A percentile compares a stretch with the other conserved stretches of the same genome.
Conservation (phyloP, 306 rosid genomes). For the Cicer pinnatifidum region DNA sequence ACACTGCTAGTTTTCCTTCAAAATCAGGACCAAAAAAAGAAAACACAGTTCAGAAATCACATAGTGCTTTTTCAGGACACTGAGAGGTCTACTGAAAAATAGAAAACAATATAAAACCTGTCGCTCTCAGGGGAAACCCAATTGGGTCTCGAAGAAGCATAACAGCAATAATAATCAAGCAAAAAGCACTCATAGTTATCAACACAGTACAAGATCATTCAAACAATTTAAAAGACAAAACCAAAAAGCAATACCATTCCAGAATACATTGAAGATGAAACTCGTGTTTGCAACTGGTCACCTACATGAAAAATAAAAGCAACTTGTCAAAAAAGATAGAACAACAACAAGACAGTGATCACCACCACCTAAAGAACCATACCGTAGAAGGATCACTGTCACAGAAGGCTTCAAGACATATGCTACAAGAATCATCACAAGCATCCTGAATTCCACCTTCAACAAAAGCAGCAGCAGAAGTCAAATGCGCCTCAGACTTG, state of each 20-base stretch:
- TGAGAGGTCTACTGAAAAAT: constrained; percentile 4
- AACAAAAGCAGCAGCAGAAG: constrained; percentile 93
- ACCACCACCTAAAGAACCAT: constrained; percentile 1
- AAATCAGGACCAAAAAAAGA: neutral
- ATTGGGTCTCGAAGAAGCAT: constrained; percentile 9
- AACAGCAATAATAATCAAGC: constrained; percentile 27
- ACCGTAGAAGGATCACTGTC: constrained; percentile 96
- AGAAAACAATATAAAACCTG: neutral
- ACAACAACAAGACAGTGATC: constrained; percentile 23
- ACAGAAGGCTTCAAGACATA: constrained; percentile 84
- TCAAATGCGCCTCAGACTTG: constrained; percentile 75
- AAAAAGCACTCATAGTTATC: constrained; percentile 20
- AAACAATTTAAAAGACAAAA: constrained; percentile 28
- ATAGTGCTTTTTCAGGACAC: constrained; percentile 7
- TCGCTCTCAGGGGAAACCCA: constrained; percentile 20
- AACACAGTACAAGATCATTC: constrained; percentile 1
- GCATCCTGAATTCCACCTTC: constrained; percentile 99
- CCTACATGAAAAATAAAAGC: constrained; percentile 52
- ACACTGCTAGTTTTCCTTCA: constrained; percentile 21
- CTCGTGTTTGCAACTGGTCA: constrained; percentile 89
- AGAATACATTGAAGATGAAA: constrained; percentile 98
- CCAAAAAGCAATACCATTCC: constrained; percentile 69
- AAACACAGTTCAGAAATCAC: neutral
- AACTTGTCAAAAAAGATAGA: constrained; percentile 26
- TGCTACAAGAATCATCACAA: constrained; percentile 95